Evolutionary conservation across 768 basidiomycete species (phyloP), one percentile per base, ranked within the genome.

Genomic region (Kwoniella dejecticola): DNA sequence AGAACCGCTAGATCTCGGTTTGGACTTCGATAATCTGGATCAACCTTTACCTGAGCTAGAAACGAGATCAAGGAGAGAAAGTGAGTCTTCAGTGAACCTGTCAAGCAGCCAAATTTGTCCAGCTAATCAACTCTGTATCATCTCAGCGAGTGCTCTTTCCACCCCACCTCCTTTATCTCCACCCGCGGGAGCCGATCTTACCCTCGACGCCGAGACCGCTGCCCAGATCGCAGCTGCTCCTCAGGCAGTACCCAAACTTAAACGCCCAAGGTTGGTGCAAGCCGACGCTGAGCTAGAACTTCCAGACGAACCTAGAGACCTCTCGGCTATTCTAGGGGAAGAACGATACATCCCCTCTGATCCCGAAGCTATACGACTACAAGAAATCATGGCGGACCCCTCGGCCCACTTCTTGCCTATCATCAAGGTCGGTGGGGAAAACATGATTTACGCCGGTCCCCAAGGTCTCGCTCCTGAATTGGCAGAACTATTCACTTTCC

Each of bases 341-440:
- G 90, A 93, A 50, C 86, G 87, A 48, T 94, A 87, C 78, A 86
- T 98, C 29, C 92, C 93, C 5, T 84, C 88, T 17, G 93, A 93
- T 2, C 81, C 89, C 1, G 82, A 90, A 46, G 85, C 94, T 56
- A 88, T 94, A 86, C 87, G 89, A 29, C 84, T 97, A 17, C 83
- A 90, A 56, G 87, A 90, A 70, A 90, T 96, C 67, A 85, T 89
- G 26, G 85, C 88, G 10, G 89, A 96, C 70, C 93, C 92, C 23
- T 79, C 89, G 4, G 82, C 86, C 7, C 87, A 92, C 77, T 97
- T 92, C 81, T 80, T 96, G 47, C 92, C 94, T 10, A 89, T 88
- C 2, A 86, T 87, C n/a, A 88, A 85, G 15, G 83, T 85, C n/a
- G 87, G 87, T 26, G 85, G 66, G 8, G 64, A 76, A 52, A 63